Percentiles rank a stretch among this genome's conserved stretches.
Evolutionary conservation across 2,329 filamentous ascomycete species (phyloP).

Genomic region (Fusarium sp.): DNA sequence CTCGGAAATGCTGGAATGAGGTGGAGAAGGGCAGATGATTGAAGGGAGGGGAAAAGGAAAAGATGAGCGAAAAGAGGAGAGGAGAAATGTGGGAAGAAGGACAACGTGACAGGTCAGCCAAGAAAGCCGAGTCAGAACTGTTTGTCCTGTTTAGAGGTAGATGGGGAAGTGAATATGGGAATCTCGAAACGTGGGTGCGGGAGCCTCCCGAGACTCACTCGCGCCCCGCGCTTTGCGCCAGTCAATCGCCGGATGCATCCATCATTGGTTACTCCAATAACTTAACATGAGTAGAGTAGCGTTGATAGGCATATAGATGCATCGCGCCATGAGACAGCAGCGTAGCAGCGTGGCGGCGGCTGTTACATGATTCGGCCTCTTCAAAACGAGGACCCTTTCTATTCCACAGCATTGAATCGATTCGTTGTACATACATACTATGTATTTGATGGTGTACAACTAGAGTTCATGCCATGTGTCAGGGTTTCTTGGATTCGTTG

Average conservation of each 20-base stretch:
- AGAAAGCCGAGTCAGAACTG: background rate
- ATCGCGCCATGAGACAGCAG: conserved; percentile 17
- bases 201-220: conserved; percentile 43
- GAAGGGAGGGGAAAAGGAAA: conserved; percentile 12
- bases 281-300: conserved; percentile 2
- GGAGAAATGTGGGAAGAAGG: no score
- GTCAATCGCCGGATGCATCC: conserved; percentile 19
- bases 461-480: conserved; percentile 34
- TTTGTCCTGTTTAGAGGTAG: background rate
- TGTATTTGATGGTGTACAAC: conserved; percentile 17
- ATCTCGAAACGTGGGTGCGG: conserved; percentile 39
- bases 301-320: conserved; percentile 29
- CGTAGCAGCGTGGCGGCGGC: conserved; percentile 11
- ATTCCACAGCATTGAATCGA: conserved; percentile 13
- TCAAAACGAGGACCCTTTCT: background rate
- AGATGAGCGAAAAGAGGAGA: conserved; percentile 6
- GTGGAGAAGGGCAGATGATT: conserved; percentile 23
- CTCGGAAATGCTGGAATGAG: conserved; percentile 14
- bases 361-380: conserved; percentile 25
- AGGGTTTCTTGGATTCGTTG: conserved; percentile 9
- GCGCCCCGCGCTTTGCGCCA: conserved; percentile 39
- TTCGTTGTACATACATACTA: conserved; percentile 1
- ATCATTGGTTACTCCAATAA: conserved; percentile 32
- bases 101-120: conserved; percentile 1
- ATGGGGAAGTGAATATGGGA: conserved; percentile 25